Base-by-base conservation (phyloP, 2,329 filamentous ascomycete species). In the Colletotrichum eremochloae region DNA sequence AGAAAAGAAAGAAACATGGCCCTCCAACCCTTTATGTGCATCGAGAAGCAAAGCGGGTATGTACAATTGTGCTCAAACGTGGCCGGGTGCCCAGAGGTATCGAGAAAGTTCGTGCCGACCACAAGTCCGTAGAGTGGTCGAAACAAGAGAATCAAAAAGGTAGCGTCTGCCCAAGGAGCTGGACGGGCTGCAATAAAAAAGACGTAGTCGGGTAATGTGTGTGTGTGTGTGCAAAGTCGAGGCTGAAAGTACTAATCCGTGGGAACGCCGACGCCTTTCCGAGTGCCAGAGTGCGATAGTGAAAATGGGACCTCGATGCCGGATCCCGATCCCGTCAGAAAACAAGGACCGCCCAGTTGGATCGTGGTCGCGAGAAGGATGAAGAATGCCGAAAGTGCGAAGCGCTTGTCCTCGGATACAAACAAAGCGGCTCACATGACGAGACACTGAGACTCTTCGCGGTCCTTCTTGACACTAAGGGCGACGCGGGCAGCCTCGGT, bases 401-500 rank as follows among this genome's bases (percentile, higher is more conserved):
- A 56, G 44, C n/a, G 56, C n/a, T 40, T 31, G 31, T 8, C 14
- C 36, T 40, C 33, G 15, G 33, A 31, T 8, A 20, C 33, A 12
- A 11, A 3, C 11, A 12, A 11, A 3, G 6, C 29, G 20, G 61
- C 46, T 82, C 82, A 92, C 90, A 92, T 91, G 73, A 92, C 80
- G 73, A 79, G 78, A 80, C 90, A 92, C 79, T 89, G 90, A 74
- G 84, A 85, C 71, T 90, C 88, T 74, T 91, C 89, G 76, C 89
- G 87, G 73, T 89, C 89, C 77, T 90, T 89, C 83, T 89, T 91
- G 69, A 92, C 90, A 76, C 90, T 91, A 68, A 99, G 87, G 18
- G 96, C 96, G 46, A 99, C 96, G 78, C 97, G 93, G 33, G 96
- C 96, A 52, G 96, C 96, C 86, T 99, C 96, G 52, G 96, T 98